A percentile compares a stretch with the other conserved stretches of the same genome.
Conservation (phyloP, 257 asterid genomes). For the Dorcoceras hygrometricum region DNA sequence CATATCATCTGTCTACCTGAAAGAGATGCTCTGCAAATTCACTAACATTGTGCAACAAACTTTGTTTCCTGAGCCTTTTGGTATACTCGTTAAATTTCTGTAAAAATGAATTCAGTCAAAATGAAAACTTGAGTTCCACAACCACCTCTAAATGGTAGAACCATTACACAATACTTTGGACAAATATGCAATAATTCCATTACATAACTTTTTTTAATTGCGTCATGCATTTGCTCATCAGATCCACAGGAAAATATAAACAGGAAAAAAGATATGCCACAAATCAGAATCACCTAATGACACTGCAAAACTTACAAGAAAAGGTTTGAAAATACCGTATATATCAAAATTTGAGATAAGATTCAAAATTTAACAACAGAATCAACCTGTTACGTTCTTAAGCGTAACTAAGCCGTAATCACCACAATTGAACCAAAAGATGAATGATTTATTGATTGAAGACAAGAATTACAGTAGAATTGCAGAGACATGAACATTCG, state of each 20-base stretch:
- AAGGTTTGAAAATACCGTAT: background rate
- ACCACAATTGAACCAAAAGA: no score
- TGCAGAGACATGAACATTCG: no score
- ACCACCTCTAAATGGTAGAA: background rate
- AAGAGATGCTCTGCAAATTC: conserved; percentile 70
- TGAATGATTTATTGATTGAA: no score
- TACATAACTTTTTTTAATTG: background rate
- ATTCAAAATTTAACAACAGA: background rate
- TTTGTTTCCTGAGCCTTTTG: conserved; percentile 55
- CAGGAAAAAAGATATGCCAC: no score
- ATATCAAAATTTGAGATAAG: background rate
- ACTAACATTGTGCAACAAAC: conserved; percentile 51
- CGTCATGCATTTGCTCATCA: background rate
- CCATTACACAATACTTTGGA: background rate
- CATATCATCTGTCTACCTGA: conserved; percentile 44
- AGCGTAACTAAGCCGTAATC: no score
- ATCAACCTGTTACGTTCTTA: no score
- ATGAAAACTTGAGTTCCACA: conserved; percentile 7
- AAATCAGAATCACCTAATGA: background rate
- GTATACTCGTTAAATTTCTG: conserved; percentile 50
- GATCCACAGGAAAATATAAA: background rate
- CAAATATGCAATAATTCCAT: conserved; percentile 10
- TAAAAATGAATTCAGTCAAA: conserved; percentile 25
- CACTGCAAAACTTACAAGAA: background rate
- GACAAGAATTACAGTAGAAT: no score